Evolutionary conservation across 345 rosid genomes (phyloP).

Genomic region (Eucalyptus polybractea): DNA sequence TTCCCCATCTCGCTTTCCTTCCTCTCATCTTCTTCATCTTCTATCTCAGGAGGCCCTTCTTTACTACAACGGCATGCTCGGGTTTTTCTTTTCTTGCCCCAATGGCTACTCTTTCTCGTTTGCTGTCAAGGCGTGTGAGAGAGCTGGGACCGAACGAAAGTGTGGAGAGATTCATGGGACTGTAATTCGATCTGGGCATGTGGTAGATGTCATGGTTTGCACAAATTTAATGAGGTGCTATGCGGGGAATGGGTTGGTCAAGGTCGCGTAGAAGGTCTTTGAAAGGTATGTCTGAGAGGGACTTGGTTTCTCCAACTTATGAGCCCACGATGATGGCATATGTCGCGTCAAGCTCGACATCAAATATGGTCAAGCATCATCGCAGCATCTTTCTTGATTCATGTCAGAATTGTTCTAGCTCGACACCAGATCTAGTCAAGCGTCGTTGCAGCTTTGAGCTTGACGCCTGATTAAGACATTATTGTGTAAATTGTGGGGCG

Average conservation of each 20-base stretch:
- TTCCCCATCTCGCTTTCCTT: too few relatives aligned
- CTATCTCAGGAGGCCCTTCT: not conserved
- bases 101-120: constrained; percentile 33
- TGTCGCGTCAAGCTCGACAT: too few relatives aligned
- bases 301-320: constrained; percentile 13
- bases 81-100: constrained; percentile 1
- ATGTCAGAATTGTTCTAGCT: too few relatives aligned
- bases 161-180: constrained; percentile 38
- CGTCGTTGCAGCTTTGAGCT: too few relatives aligned
- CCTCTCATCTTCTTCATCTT: too few relatives aligned
- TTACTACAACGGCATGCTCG: constrained; percentile 10
- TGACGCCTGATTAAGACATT: too few relatives aligned
- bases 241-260: constrained; percentile 2
- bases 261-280: constrained; percentile 17
- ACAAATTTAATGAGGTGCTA: constrained; percentile 29
- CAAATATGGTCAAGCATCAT: too few relatives aligned
- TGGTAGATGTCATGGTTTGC: constrained; percentile 12
- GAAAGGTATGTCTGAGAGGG: constrained; percentile 38
- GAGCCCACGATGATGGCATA: too few relatives aligned
- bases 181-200: constrained; percentile 16
- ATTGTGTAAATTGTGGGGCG: too few relatives aligned
- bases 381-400: too few relatives aligned
- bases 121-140: constrained; percentile 42
- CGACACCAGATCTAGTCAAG: too few relatives aligned
- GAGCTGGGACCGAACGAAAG: not conserved